phyloP scores from a whole-genome alignment of 305 asterid species.

The Fraxinus ornus region DNA sequence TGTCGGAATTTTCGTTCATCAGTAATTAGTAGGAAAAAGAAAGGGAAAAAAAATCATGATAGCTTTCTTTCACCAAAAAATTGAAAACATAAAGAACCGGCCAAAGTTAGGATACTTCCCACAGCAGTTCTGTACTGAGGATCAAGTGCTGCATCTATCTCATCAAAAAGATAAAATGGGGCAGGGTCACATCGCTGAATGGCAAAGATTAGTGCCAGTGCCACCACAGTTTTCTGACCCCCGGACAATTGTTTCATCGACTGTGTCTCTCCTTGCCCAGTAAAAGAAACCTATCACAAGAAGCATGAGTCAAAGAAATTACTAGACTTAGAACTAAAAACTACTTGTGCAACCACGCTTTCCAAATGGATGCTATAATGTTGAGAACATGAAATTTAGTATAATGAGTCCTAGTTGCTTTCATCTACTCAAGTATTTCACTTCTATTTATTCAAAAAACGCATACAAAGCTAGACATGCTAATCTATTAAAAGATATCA shows the following conservation, averaged over 20 bases:
- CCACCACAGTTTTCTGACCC: slow-evolving; percentile 99
- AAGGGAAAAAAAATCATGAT: not conserved
- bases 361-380: slow-evolving; percentile 8
- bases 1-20: not conserved
- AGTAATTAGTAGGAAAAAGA: not conserved
- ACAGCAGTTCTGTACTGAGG: slow-evolving; percentile 99
- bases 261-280: slow-evolving; percentile 99
- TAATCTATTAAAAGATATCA: not conserved
- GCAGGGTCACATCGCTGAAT: slow-evolving; percentile 99
- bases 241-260: slow-evolving; percentile 98
- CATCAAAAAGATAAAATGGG: slow-evolving; percentile 98
- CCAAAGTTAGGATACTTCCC: slow-evolving; percentile 80
- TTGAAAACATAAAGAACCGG: slow-evolving; percentile 21
- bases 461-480: slow-evolving; percentile 8
- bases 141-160: slow-evolving; percentile 99
- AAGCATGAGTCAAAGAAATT: slow-evolving; percentile 8
- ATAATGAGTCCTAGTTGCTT: slow-evolving; percentile 8
- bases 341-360: not conserved
- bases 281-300: slow-evolving; percentile 77
- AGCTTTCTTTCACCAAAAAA: not conserved
- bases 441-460: slow-evolving; percentile 7
- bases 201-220: slow-evolving; percentile 90
- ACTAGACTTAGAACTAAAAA: slow-evolving; percentile 13
- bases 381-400: slow-evolving; percentile 5
- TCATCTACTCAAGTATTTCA: slow-evolving; percentile 7